phyloP scores from a whole-genome alignment of 2,329 filamentous ascomycete species.

The Cryphonectria carpinicola region DNA sequence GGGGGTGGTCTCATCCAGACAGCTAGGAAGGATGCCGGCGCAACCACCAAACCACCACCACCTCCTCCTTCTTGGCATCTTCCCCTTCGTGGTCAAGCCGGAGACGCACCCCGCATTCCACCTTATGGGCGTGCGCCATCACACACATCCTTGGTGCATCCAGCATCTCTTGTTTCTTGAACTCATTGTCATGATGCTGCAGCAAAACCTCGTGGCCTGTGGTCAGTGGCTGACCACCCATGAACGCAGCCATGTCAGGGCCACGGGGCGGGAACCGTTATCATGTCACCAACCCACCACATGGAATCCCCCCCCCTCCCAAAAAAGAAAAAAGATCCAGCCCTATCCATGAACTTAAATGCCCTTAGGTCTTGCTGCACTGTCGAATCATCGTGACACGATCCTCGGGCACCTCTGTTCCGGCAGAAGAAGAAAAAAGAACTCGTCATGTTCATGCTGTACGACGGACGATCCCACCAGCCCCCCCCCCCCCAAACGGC shows the following conservation, averaged over 20 bases:
- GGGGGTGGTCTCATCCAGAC: slow-evolving; percentile 3
- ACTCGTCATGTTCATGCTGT: slow-evolving; percentile 12
- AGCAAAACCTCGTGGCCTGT: slow-evolving; percentile 1
- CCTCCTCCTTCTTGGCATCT: not conserved
- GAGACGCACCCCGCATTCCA: slow-evolving; percentile 27
- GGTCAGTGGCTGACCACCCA: slow-evolving; percentile 12
- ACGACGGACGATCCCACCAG: slow-evolving; percentile 14
- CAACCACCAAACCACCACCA: not conserved
- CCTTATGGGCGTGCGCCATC: slow-evolving; percentile 5
- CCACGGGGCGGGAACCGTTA: not conserved
- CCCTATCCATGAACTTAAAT: not conserved
- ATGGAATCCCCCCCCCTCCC: not conserved
- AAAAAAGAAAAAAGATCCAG: not conserved
- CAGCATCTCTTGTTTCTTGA: slow-evolving; percentile 12
- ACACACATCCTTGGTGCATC: not conserved
- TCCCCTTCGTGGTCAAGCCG: slow-evolving; percentile 13
- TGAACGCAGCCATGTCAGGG: not conserved
- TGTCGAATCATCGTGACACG: not conserved
- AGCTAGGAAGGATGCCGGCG: slow-evolving; percentile 2
- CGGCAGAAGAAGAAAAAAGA: not conserved
- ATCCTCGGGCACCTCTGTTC: not conserved
- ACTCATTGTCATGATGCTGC: not conserved
- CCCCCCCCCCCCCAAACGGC: not conserved
- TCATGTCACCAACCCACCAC: not conserved
- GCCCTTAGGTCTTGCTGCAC: not conserved